These are phyloP conservation scores for Cladosporium sp. DNA, from an alignment of 2,329 filamentous ascomycete species.

Conservation along the genomic window DNA sequence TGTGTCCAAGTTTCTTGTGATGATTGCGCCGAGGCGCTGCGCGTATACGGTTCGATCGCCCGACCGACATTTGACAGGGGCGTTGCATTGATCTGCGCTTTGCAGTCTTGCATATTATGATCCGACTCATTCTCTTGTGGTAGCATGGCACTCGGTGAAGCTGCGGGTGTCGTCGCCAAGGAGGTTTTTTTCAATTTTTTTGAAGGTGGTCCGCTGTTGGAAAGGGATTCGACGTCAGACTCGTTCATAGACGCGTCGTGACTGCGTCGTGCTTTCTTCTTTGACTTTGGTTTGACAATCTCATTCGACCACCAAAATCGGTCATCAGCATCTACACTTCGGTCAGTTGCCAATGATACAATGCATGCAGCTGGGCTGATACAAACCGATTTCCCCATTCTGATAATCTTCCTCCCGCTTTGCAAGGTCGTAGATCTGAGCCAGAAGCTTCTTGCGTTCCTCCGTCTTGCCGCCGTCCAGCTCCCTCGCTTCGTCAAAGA, in stretches of 20 bases:
- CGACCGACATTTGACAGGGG: background rate
- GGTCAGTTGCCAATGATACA: constrained; percentile 12
- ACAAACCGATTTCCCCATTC: constrained; percentile 17
- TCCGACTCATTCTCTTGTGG: background rate
- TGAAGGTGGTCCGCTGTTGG: background rate
- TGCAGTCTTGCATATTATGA: background rate
- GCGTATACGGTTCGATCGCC: background rate
- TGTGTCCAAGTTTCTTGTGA: background rate
- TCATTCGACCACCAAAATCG: background rate
- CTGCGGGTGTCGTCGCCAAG: background rate
- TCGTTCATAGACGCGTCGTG: background rate
- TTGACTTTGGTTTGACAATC: background rate
- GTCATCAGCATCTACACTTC: constrained; percentile 15
- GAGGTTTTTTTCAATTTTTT: constrained; percentile 1
- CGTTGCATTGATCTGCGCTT: background rate
- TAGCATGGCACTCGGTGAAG: background rate
- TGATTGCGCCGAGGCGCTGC: background rate
- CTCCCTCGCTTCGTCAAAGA: constrained; percentile 26
- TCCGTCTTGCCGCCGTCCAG: constrained; percentile 12
- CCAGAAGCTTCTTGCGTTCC: constrained; percentile 14
- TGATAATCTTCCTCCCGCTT: constrained; percentile 18
- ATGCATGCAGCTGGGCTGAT: background rate
- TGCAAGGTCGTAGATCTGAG: constrained; percentile 20
- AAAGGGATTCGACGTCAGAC: background rate
- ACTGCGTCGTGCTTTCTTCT: background rate